Conservation (phyloP, 495 filamentous ascomycete genomes). For the Penicillium mononematosum region DNA sequence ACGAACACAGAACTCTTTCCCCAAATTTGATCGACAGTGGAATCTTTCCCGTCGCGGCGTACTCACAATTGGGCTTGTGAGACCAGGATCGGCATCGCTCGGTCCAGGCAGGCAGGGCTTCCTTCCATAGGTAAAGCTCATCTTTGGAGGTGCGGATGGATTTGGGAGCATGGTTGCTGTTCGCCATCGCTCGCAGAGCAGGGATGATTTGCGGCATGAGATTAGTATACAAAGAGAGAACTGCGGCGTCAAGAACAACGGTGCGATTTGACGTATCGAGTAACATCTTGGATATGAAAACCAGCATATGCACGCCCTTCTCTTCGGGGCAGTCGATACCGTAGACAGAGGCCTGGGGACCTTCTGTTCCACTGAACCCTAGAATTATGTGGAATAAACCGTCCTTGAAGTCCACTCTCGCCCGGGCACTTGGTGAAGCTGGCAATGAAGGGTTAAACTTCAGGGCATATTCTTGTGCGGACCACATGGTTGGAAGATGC, state of each 20-base stretch:
- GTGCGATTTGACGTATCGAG: constrained; percentile 22
- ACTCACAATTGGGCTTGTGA: constrained; percentile 51
- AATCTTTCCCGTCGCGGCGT: constrained; percentile 30
- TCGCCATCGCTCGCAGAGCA: constrained; percentile 29
- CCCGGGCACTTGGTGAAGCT: background rate
- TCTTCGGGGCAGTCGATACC: constrained; percentile 31
- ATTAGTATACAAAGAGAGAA: constrained; percentile 41
- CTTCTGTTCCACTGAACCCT: constrained; percentile 35
- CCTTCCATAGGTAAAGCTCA: constrained; percentile 53
- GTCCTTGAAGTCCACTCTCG: constrained; percentile 45
- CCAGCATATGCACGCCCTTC: constrained; percentile 22
- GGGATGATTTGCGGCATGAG: constrained; percentile 29
- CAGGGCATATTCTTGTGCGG: background rate
- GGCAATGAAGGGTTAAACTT: background rate
- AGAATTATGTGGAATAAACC: constrained; percentile 47
- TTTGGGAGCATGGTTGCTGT: background rate
- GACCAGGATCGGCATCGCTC: constrained; percentile 57
- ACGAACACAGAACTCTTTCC: constrained; percentile 31
- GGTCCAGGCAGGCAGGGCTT: constrained; percentile 43
- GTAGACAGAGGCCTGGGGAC: constrained; percentile 32
- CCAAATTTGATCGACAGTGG: constrained; percentile 30
- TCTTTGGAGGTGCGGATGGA: constrained; percentile 14
- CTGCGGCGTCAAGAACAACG: constrained; percentile 49
- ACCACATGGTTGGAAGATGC: background rate
- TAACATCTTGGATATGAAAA: constrained; percentile 17